These are phyloP conservation scores for Gamsiella multidivaricata DNA, from an alignment of 192 early-diverging fungal genomes.

Conservation along the genomic window DNA sequence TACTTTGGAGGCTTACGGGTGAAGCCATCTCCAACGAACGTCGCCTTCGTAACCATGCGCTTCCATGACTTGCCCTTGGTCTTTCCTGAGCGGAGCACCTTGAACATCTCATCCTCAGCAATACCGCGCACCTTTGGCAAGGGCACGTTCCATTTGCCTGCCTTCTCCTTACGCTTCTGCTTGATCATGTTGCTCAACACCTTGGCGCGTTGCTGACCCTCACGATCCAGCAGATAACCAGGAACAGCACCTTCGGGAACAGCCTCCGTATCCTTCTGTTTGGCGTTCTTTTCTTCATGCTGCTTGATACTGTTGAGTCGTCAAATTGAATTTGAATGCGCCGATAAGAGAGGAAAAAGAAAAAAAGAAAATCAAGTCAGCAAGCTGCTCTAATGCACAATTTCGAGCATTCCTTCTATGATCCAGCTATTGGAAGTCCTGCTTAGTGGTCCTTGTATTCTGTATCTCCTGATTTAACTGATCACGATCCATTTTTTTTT, in stretches of 20 bases:
- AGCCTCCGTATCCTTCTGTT: slow-evolving; percentile 91
- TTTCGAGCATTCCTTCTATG: no score
- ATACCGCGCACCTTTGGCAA: slow-evolving; percentile 98
- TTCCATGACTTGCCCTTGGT: slow-evolving; percentile 97
- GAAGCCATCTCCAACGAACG: slow-evolving; percentile 99
- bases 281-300: slow-evolving; percentile 97
- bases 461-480: no score
- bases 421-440: no score
- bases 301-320: slow-evolving; percentile 81
- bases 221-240: slow-evolving; percentile 97
- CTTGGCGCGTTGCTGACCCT: slow-evolving; percentile 96
- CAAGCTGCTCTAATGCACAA: no score
- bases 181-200: slow-evolving; percentile 99
- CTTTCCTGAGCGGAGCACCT: slow-evolving; percentile 96
- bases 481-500: no score
- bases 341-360: slow-evolving; percentile 1
- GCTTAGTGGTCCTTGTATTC: no score
- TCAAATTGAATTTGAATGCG: not conserved
- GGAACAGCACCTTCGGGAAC: slow-evolving; percentile 97
- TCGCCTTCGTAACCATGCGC: slow-evolving; percentile 98
- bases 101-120: slow-evolving; percentile 99
- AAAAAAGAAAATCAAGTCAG: no score
- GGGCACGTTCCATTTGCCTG: slow-evolving; percentile 97
- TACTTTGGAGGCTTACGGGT: slow-evolving; percentile 99
- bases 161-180: slow-evolving; percentile 99